These are phyloP conservation scores for Carex pumila DNA, from an alignment of 176 grass and related monocot genomes.

Conservation along the genomic window DNA sequence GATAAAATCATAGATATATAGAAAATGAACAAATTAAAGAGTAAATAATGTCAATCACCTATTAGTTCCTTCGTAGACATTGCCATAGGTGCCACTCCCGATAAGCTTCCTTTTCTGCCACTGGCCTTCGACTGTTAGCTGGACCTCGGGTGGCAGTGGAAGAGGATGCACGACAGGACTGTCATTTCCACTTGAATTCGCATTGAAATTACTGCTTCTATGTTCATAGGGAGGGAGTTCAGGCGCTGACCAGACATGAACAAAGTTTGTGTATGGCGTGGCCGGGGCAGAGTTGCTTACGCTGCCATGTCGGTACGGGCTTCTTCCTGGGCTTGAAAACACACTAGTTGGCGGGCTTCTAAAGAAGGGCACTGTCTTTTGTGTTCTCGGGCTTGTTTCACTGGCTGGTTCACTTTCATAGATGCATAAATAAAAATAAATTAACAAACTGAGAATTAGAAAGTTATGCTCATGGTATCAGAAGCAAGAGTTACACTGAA, in stretches of 20 bases:
- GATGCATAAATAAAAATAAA: not conserved
- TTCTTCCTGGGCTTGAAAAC: slow-evolving; percentile 66
- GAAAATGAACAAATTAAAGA: not conserved
- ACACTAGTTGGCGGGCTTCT: slow-evolving; percentile 41
- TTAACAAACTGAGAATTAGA: not conserved
- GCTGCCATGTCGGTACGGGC: slow-evolving; percentile 44
- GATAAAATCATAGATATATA: not conserved
- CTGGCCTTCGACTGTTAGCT: slow-evolving; percentile 54
- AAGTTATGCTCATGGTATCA: not conserved
- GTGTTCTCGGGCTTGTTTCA: not conserved
- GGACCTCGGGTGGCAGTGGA: slow-evolving; percentile 64
- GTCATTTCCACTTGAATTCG: slow-evolving; percentile 25
- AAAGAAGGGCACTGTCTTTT: not conserved
- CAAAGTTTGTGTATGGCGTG: slow-evolving; percentile 15
- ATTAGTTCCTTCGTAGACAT: slow-evolving; percentile 90
- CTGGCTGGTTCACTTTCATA: not conserved
- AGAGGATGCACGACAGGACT: slow-evolving; percentile 55
- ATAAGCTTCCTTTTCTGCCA: slow-evolving; percentile 94
- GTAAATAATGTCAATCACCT: slow-evolving; percentile 26
- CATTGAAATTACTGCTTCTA: slow-evolving; percentile 31
- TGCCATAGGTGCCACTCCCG: slow-evolving; percentile 89
- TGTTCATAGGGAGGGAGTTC: slow-evolving; percentile 42
- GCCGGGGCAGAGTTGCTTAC: slow-evolving; percentile 39
- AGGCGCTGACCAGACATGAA: slow-evolving; percentile 38
- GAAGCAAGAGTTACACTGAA: not conserved